Percentiles rank a stretch among this genome's conserved stretches.
phyloP scores from a whole-genome alignment of 257 asterid species.

The Przewalskia tangutica region DNA sequence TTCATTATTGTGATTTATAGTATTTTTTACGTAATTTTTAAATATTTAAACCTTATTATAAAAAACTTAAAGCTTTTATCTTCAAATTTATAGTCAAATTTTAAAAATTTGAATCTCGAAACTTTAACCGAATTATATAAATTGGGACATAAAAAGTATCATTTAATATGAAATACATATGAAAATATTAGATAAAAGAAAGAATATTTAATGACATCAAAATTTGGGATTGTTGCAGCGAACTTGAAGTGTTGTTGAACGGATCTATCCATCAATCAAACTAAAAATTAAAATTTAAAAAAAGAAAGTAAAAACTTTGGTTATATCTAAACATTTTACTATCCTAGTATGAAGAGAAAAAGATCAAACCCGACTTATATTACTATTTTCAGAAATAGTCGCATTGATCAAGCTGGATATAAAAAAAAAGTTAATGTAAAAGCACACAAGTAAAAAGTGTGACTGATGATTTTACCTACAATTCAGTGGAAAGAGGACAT shows the following conservation, averaged over 20 bases:
- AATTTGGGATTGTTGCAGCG: conserved; percentile 42
- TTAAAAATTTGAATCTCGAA: too few species aligned
- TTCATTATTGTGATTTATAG: too few species aligned
- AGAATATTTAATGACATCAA: neutral
- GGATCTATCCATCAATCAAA: conserved; percentile 30
- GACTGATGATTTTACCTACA: conserved; percentile 2
- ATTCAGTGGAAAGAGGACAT: conserved; percentile 23
- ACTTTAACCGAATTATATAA: too few species aligned
- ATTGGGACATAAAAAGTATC: neutral
- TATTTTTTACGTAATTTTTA: too few species aligned
- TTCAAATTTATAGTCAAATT: too few species aligned
- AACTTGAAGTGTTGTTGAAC: conserved; percentile 43
- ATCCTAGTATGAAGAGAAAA: neutral
- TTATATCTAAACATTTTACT: neutral
- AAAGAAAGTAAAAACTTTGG: neutral
- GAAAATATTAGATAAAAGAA: neutral
- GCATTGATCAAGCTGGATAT: too few species aligned
- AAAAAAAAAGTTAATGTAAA: too few species aligned
- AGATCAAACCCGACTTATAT: too few species aligned
- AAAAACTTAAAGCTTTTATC: too few species aligned
- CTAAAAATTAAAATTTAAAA: neutral
- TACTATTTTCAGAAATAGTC: too few species aligned
- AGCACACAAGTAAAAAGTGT: neutral
- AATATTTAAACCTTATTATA: too few species aligned
- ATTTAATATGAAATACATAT: neutral